Conservation (phyloP, 768 basidiomycete genomes). For the Lactarius akahatsu region DNA sequence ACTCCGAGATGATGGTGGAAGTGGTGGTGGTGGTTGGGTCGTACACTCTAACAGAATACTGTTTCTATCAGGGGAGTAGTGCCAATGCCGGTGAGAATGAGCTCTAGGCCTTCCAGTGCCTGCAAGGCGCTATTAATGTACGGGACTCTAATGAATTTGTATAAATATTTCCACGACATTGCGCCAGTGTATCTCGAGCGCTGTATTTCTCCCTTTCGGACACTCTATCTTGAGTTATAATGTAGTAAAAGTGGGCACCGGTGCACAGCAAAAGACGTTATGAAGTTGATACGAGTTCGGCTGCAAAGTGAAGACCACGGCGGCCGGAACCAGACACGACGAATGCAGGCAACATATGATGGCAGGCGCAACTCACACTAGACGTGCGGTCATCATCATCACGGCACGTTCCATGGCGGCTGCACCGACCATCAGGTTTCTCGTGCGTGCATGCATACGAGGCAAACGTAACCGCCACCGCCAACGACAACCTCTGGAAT, state of each 20-base stretch:
- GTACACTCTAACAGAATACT: not conserved
- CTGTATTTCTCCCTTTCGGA: not conserved
- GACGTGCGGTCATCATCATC: not conserved
- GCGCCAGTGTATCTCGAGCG: not conserved
- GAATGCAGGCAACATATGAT: not conserved
- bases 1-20: not conserved
- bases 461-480: not conserved
- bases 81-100: not conserved
- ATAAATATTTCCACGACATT: not conserved
- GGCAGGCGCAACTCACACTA: not conserved
- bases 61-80: not conserved
- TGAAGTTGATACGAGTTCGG: not conserved
- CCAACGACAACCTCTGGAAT: not conserved
- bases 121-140: constrained; percentile 5
- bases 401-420: not conserved
- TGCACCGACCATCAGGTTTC: not conserved
- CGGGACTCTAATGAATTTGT: not conserved
- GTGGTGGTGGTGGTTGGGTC: constrained; percentile 2
- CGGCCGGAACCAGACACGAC: not conserved
- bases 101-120: not conserved
- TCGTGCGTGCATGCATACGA: not conserved
- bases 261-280: not conserved
- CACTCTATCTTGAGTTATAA: not conserved
- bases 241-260: not conserved
- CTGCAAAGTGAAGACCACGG: not conserved